Conservation (phyloP, 192 early-diverging fungal species). For the Mortierella hygrophila region DNA sequence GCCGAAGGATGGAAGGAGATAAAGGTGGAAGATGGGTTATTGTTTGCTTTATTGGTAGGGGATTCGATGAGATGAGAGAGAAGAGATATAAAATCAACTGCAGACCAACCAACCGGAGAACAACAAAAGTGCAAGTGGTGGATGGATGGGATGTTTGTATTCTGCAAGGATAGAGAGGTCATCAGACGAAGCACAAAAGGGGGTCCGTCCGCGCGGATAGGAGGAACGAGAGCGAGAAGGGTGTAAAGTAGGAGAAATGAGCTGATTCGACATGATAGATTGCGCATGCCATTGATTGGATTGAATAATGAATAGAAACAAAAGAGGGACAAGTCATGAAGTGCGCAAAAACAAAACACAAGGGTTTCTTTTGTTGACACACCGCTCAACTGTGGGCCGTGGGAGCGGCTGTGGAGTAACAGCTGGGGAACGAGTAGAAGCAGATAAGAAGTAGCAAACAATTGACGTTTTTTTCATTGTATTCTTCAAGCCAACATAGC, state of each 20-base stretch:
- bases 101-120: neutral
- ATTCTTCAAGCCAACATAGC: neutral
- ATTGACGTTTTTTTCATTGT: neutral
- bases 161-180: neutral
- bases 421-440: neutral
- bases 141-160: too few species aligned
- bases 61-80: neutral
- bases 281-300: neutral
- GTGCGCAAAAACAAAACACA: neutral
- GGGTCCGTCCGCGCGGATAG: constrained; percentile 8
- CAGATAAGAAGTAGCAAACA: neutral
- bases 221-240: neutral
- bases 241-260: too few species aligned
- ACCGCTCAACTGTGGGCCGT: constrained; percentile 1
- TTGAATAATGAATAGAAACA: neutral
- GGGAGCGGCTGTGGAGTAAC: constrained; percentile 1
- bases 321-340: neutral
- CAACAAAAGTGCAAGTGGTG: neutral
- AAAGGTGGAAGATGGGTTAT: neutral
- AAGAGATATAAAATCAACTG: neutral
- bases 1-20: neutral
- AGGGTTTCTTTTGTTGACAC: neutral
- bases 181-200: constrained; percentile 9
- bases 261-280: neutral
- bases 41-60: neutral